Evolutionary conservation across 805 yeast species (phyloP).

Genomic region (Kurtzmaniella cleridarum): DNA sequence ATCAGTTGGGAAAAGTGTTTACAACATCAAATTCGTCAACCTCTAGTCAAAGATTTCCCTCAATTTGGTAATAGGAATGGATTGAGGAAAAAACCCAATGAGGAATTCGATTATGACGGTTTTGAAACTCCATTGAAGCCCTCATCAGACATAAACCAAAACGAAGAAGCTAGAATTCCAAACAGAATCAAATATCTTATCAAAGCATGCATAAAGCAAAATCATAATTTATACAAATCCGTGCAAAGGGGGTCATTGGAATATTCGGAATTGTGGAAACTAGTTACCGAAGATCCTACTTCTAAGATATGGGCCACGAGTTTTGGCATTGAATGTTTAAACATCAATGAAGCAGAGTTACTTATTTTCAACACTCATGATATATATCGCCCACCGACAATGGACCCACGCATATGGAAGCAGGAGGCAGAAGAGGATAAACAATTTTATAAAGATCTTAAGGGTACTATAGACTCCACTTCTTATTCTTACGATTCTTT

Average conservation of each 20-base stretch:
- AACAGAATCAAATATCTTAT: slow-evolving; percentile 47
- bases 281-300: slow-evolving; percentile 57
- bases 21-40: slow-evolving; percentile 41
- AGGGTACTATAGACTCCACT: slow-evolving; percentile 31
- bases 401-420: slow-evolving; percentile 24
- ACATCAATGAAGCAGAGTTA: slow-evolving; percentile 47
- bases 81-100: background rate
- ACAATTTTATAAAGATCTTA: slow-evolving; percentile 20
- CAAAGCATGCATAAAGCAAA: slow-evolving; percentile 49
- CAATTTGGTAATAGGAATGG: slow-evolving; percentile 20
- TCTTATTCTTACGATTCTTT: slow-evolving; percentile 15
- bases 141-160: slow-evolving; percentile 4
- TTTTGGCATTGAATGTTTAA: slow-evolving; percentile 47
- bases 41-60: slow-evolving; percentile 47
- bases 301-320: slow-evolving; percentile 51
- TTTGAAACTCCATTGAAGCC: too few species aligned
- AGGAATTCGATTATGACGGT: slow-evolving; percentile 1
- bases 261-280: slow-evolving; percentile 44
- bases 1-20: slow-evolving; percentile 40
- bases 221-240: slow-evolving; percentile 10
- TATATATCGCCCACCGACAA: slow-evolving; percentile 19
- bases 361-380: slow-evolving; percentile 33
- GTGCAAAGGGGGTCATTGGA: slow-evolving; percentile 29
- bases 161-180: slow-evolving; percentile 42
- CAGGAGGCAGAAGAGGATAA: slow-evolving; percentile 17